These are phyloP conservation scores for Erodium texanum DNA, from an alignment of 441 rosid species.

Conservation along the genomic window DNA sequence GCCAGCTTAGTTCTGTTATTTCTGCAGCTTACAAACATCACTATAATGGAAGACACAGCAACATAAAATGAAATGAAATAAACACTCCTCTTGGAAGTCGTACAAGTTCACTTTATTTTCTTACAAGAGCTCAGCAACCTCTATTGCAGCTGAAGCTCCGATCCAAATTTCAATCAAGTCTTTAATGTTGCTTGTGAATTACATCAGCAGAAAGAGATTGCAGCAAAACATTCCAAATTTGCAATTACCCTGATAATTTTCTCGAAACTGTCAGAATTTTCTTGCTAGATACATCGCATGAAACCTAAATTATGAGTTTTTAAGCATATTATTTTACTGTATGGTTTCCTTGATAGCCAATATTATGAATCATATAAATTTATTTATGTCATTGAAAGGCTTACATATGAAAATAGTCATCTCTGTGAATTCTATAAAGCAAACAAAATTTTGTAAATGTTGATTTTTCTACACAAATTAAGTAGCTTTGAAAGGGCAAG, in stretches of 20 bases:
- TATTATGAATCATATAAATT: neutral
- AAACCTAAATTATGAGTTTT: neutral
- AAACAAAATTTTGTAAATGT: neutral
- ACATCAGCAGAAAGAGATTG: neutral
- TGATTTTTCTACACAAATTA: too few species aligned
- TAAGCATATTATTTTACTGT: neutral
- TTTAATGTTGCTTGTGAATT: neutral
- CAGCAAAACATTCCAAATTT: neutral
- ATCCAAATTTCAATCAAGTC: neutral
- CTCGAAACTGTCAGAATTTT: neutral
- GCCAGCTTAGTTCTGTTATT: neutral
- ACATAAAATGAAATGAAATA: neutral
- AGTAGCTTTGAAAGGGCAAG: conserved; percentile 10
- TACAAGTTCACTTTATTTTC: neutral
- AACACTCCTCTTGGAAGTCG: neutral
- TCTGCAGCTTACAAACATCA: neutral
- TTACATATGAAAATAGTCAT: neutral
- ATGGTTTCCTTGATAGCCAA: neutral
- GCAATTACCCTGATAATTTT: neutral
- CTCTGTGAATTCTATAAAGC: conserved; percentile 3
- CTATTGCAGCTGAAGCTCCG: neutral
- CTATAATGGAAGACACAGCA: neutral
- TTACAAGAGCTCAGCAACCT: neutral
- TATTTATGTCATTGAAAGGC: neutral
- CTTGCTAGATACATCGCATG: neutral